phyloP scores from a whole-genome alignment of 2,329 filamentous ascomycete genomes.

The Aspergillus aculeatinus region DNA sequence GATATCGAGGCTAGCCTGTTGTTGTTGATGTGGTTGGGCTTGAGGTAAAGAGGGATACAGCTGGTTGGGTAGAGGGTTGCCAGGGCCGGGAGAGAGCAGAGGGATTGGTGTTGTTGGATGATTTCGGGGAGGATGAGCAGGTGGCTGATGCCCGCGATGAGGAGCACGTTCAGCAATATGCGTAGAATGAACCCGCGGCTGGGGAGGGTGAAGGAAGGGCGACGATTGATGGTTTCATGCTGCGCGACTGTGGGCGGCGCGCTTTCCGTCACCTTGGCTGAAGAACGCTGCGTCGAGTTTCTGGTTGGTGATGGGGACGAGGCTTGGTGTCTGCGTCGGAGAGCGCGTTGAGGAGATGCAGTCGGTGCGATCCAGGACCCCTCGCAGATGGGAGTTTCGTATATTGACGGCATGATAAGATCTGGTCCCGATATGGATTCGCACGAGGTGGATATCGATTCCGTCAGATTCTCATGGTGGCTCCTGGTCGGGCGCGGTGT shows the following conservation, averaged over 20 bases:
- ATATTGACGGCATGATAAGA: slow-evolving; percentile 43
- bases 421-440: slow-evolving; percentile 38
- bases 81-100: slow-evolving; percentile 27
- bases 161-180: slow-evolving; percentile 25
- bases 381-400: slow-evolving; percentile 33
- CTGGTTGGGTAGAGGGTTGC: slow-evolving; percentile 31
- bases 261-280: background rate
- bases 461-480: slow-evolving; percentile 16
- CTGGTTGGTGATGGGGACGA: background rate
- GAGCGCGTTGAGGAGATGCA: slow-evolving; percentile 19
- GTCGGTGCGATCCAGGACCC: slow-evolving; percentile 35
- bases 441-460: slow-evolving; percentile 26
- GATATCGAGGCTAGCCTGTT: slow-evolving; percentile 11
- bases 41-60: slow-evolving; percentile 22
- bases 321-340: slow-evolving; percentile 27
- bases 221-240: background rate
- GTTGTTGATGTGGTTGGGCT: slow-evolving; percentile 11
- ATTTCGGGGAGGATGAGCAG: slow-evolving; percentile 37
- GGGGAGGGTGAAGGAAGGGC: background rate
- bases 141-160: slow-evolving; percentile 33
- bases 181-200: slow-evolving; percentile 16
- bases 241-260: background rate
- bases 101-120: slow-evolving; percentile 31
- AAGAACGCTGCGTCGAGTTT: background rate
- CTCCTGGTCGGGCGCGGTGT: slow-evolving; percentile 10